Base-by-base conservation (phyloP, 257 asterid genomes). In the Asclepias syriaca region DNA sequence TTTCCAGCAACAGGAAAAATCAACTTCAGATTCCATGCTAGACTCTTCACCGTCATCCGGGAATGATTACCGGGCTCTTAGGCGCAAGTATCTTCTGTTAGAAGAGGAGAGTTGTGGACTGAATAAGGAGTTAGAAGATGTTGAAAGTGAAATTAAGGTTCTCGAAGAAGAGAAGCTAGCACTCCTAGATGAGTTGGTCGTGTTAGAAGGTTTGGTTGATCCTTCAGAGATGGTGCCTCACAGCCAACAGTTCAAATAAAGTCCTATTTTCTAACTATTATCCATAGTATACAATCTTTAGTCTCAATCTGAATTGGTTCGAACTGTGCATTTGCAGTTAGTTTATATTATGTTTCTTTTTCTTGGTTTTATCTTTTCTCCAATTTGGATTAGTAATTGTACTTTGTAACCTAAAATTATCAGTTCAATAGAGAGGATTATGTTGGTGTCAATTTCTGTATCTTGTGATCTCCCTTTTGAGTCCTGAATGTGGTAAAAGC, bases 161-260 rank as follows among this genome's bases (percentile, higher is more conserved):
- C 95, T 94, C n/a, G 97, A 91, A 80, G 93, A 87, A 49, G 97
- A 94, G 85, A 94, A 94, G 79, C 75, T 88, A 8, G 73, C 90
- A 24, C 80, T 94, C 6, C 72, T 94, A 77, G 97, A 94, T 76
- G 90, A 91, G 75, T 97, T 94, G 71, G 97, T 94, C 79, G 97
- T 91, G 61, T 77, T 94, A 63, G 99, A 91, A 85, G 97, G 97
- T 69, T 90, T 94, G 24, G 70, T 89, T 68, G 89, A 89, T 80
- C 97, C 95, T 75, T 75, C 87, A 19, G 92, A 87, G 29, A 66
- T 86, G 78, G 87, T 74, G 34, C 72, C 85, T 67, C 80, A 76
- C 51, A 78, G 81, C 75, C 87, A 53, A 24, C 55, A 84, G 57
- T 79, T 77, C 68, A 72, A 72, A 46, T 85, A 67, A 72, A 40